Evolutionary conservation across 2,329 filamentous ascomycete species (phyloP).

Genomic region (Hypoxylon sp.): DNA sequence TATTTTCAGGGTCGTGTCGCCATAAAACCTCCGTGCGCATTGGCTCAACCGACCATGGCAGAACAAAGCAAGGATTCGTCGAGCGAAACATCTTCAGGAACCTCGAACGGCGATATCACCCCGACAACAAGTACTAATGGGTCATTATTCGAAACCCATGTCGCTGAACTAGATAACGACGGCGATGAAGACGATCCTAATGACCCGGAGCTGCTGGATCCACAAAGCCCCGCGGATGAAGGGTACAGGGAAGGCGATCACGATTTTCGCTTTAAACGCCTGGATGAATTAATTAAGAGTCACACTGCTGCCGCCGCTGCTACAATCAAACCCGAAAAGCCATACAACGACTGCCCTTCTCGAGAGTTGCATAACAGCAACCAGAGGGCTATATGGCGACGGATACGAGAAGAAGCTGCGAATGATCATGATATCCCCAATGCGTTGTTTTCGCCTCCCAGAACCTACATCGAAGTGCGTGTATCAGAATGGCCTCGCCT

Average conservation of each 20-base stretch:
- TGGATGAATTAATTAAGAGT: not conserved
- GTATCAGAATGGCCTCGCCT: slow-evolving; percentile 12
- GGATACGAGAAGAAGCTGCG: slow-evolving; percentile 9
- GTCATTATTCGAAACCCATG: not conserved
- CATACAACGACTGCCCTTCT: slow-evolving; percentile 3
- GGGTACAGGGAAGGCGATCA: slow-evolving; percentile 8
- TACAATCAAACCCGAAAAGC: not conserved
- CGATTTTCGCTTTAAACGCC: not conserved
- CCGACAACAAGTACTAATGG: not conserved
- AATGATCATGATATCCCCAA: slow-evolving; percentile 11
- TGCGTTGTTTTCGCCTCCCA: slow-evolving; percentile 23
- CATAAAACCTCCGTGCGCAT: not conserved
- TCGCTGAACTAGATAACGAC: not conserved
- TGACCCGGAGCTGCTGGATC: slow-evolving; percentile 8
- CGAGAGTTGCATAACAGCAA: slow-evolving; percentile 16
- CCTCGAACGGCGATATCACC: not conserved
- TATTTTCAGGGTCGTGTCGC: not conserved
- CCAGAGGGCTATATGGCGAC: slow-evolving; percentile 14
- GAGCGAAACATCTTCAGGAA: not conserved
- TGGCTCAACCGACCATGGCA: not conserved
- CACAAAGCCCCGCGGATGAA: not conserved
- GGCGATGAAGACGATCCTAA: slow-evolving; percentile 6
- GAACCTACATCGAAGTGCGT: slow-evolving; percentile 16
- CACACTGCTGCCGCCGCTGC: not conserved
- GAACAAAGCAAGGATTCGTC: not conserved